Conservation (phyloP, 129 eudicot genomes). For the Heracleum sosnowskyi region DNA sequence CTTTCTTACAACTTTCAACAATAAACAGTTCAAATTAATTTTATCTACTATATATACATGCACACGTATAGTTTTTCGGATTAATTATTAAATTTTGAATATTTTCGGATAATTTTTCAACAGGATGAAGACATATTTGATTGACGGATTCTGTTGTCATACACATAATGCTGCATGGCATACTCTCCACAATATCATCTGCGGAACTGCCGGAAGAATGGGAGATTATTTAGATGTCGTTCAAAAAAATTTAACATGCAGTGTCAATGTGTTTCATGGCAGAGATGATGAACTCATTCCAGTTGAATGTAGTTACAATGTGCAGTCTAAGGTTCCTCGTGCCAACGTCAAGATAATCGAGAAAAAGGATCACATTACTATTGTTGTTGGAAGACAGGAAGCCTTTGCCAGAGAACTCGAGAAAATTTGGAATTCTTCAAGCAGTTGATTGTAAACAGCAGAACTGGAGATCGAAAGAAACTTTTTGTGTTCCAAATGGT, state of each 20-base stretch:
- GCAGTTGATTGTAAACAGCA: neutral
- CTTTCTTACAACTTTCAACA: neutral
- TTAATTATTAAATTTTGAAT: neutral
- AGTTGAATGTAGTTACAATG: conserved; percentile 67
- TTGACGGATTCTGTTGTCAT: conserved; percentile 81
- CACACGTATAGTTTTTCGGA: too few relatives aligned
- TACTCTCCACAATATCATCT: conserved; percentile 84
- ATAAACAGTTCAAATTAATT: neutral
- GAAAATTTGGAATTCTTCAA: conserved; percentile 52
- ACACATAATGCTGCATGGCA: conserved; percentile 99
- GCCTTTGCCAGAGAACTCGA: conserved; percentile 87
- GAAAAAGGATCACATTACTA: conserved; percentile 81
- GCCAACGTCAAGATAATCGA: conserved; percentile 54
- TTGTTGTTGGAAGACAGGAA: conserved; percentile 78
- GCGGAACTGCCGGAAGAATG: conserved; percentile 73
- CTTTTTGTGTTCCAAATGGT: neutral
- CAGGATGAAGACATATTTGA: conserved; percentile 68
- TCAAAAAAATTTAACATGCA: conserved; percentile 38
- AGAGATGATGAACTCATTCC: conserved; percentile 79
- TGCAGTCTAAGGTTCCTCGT: conserved; percentile 60
- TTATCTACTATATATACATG: neutral
- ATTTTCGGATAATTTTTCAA: neutral
- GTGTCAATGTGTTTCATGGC: conserved; percentile 66
- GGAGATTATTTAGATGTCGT: conserved; percentile 60
- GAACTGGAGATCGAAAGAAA: neutral